Conservation (phyloP, 2,329 filamentous ascomycete genomes). For the Polytolypa hystricis region DNA sequence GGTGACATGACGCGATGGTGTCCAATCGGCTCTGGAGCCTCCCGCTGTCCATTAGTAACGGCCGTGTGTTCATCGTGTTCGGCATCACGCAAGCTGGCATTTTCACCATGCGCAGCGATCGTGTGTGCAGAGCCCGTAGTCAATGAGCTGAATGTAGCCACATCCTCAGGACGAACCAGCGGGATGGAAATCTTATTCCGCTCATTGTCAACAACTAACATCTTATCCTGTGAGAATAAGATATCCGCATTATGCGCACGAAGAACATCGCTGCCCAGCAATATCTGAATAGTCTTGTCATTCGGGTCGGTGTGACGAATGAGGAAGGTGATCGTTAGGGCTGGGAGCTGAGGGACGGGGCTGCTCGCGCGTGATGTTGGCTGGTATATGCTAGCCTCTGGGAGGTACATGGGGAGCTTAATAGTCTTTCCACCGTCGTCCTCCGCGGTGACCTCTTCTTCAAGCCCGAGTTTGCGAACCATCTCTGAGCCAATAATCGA, state of each 20-base stretch:
- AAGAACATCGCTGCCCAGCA: conserved; percentile 80
- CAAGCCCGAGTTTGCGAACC: conserved; percentile 61
- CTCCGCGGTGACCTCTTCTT: conserved; percentile 54
- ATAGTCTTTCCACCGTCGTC: conserved; percentile 59
- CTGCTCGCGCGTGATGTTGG: conserved; percentile 62
- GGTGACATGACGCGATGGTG: conserved; percentile 16
- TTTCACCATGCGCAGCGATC: conserved; percentile 6
- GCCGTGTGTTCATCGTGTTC: conserved; percentile 5
- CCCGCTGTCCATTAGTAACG: conserved; percentile 14
- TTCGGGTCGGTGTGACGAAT: conserved; percentile 46
- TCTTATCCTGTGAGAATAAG: conserved; percentile 79
- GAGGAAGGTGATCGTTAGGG: conserved; percentile 68
- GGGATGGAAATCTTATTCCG: conserved; percentile 80
- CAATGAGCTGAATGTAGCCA: conserved; percentile 66
- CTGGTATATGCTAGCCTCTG: conserved; percentile 70
- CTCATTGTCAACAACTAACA: conserved; percentile 79
- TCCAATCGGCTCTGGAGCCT: conserved; percentile 24
- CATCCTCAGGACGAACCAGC: conserved; percentile 84
- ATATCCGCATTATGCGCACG: conserved; percentile 81
- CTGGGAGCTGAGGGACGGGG: conserved; percentile 68
- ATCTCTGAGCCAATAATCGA: conserved; percentile 71
- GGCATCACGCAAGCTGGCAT: conserved; percentile 2
- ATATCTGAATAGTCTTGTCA: conserved; percentile 61
- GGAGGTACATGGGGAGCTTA: conserved; percentile 73
- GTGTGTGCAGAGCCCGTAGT: conserved; percentile 41